Evolutionary conservation across 2,329 filamentous ascomycete species (phyloP), one percentile per base, ranked within the genome.

Genomic region (Trichoderma koningiopsis): DNA sequence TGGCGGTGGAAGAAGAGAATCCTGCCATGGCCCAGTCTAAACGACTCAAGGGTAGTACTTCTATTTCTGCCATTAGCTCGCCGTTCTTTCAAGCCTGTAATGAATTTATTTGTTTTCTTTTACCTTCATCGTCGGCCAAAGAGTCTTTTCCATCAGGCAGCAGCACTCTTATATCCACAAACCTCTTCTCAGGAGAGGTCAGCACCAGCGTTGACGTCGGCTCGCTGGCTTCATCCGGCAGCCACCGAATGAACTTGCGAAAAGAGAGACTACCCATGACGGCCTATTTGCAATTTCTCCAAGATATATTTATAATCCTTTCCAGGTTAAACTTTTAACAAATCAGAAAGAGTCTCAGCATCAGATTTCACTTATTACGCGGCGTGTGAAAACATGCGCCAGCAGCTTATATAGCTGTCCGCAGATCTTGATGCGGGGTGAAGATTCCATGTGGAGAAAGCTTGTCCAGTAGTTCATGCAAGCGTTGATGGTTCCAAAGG

Each of bases 21-120:
- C 89, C 89, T 0, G 86, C 87, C 72, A 91, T 89, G 4, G 85
- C 89, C 90, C 90, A 92, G 73, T 91, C 88, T 2, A 92, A 81
- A 0, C 80, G 74, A 22, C 77, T 72, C 8, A 75, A 55, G 0
- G 75, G 70, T 1, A 78, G 70, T 2, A 68, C 67, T 14, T 73
- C 76, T 68, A 11, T 1, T 35, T 24, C 11, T n/a, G 5, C 0
- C 1, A n/a, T 65, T 13, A 49, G 24, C 31, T 43, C n/a, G 1
- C 35, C 5, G 16, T 37, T 0, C 1, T 6, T 22, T 7, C 5
- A 13, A 16, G 19, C 19, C 6, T 11, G 22, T 16, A 33, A 7
- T 1, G 0, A 0, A 8, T 14, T 1, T 24, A 19, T 24, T 22
- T 5, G 33, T 13, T 7, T 4, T 22, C 11, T n/a, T 4, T 33